These are phyloP conservation scores for Actinomortierella ambigua DNA, from an alignment of 371 early-diverging fungal species.

Conservation along the genomic window DNA sequence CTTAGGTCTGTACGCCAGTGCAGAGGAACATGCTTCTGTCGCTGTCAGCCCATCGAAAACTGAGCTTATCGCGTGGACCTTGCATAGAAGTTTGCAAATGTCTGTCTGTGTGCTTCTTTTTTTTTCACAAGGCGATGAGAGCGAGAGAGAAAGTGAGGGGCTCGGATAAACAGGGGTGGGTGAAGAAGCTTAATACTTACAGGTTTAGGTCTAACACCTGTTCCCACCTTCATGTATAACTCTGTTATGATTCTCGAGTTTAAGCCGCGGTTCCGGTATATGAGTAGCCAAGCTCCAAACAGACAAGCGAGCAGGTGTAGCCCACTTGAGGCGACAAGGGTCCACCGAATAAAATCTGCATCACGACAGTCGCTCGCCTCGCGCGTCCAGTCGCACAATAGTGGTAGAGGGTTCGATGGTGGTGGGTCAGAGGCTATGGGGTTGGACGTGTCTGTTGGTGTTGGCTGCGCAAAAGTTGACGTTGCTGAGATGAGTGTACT, in stretches of 20 bases:
- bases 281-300: conserved; percentile 29
- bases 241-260: conserved; percentile 36
- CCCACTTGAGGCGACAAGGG: conserved; percentile 21
- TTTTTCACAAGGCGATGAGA: background rate
- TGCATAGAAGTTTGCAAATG: too few relatives aligned
- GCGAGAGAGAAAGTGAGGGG: background rate
- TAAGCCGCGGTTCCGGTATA: conserved; percentile 37
- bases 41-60: background rate
- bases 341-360: conserved; percentile 24
- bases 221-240: conserved; percentile 28
- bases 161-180: background rate
- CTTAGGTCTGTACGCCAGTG: background rate
- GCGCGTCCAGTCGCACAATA: conserved; percentile 40
- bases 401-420: background rate
- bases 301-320: conserved; percentile 21
- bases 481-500: too few relatives aligned
- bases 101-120: background rate
- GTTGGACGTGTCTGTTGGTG: too few relatives aligned
- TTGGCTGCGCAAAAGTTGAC: too few relatives aligned
- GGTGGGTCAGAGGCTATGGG: too few relatives aligned
- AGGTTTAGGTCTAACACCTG: conserved; percentile 40
- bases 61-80: background rate
- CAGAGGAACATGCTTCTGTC: background rate
- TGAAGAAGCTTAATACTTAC: conserved; percentile 16
- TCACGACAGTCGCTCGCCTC: conserved; percentile 22